Percentiles rank a stretch among this genome's conserved stretches.
Conservation (phyloP, 2,329 filamentous ascomycete species). For the Emydomyces testavorans region DNA sequence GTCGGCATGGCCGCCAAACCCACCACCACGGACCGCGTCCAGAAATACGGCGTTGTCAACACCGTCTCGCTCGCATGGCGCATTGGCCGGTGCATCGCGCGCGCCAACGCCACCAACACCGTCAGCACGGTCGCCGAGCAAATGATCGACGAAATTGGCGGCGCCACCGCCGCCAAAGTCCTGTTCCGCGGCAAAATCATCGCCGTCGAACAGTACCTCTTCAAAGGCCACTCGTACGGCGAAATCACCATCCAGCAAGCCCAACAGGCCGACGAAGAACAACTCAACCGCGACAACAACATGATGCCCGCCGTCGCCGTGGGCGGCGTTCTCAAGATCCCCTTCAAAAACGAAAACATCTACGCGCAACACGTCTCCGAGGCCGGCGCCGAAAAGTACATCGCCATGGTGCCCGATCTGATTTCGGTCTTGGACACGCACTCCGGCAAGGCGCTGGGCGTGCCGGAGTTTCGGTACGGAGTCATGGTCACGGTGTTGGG, state of each 20-base stretch:
- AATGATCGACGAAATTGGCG: conserved; percentile 49
- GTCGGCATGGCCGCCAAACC: conserved; percentile 35
- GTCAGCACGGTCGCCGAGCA: conserved; percentile 46
- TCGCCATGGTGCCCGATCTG: conserved; percentile 47
- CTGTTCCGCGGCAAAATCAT: conserved; percentile 56
- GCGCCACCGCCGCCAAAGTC: conserved; percentile 42
- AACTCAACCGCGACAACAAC: conserved; percentile 12
- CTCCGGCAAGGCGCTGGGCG: conserved; percentile 46
- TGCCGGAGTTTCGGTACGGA: conserved; percentile 46
- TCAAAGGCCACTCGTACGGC: conserved; percentile 49
- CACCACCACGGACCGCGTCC: conserved; percentile 29
- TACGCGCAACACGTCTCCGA: conserved; percentile 38
- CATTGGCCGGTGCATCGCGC: conserved; percentile 50
- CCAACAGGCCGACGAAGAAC: conserved; percentile 29
- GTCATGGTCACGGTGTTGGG: conserved; percentile 43
- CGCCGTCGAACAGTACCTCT: conserved; percentile 44
- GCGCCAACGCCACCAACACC: conserved; percentile 40
- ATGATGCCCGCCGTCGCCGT: conserved; percentile 11
- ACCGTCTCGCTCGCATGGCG: conserved; percentile 37
- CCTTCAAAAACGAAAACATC: conserved; percentile 66
- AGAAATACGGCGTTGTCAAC: conserved; percentile 30
- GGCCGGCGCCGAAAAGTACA: conserved; percentile 21
- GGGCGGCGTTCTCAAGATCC: conserved; percentile 35
- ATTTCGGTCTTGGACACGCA: conserved; percentile 46
- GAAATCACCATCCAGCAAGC: conserved; percentile 46